Evolutionary conservation across 2,329 filamentous ascomycete genomes (phyloP).

Genomic region (Diplodia mutila): DNA sequence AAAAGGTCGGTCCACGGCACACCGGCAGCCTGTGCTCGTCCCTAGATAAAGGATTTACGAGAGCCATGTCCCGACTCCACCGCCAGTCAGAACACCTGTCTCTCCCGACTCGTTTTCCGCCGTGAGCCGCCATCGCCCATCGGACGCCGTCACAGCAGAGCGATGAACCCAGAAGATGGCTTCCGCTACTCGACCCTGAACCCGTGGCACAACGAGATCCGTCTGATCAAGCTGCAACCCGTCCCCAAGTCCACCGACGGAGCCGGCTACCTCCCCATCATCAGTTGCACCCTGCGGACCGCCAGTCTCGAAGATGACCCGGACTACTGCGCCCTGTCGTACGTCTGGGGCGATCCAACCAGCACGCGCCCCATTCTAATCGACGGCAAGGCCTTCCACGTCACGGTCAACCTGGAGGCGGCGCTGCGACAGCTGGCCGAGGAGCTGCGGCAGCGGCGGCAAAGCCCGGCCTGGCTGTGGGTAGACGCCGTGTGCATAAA

Average conservation of each 20-base stretch:
- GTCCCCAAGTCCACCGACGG: conserved; percentile 16
- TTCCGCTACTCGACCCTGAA: conserved; percentile 7
- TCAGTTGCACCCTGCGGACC: conserved; percentile 25
- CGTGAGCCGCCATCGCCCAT: not conserved
- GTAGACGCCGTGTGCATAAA: conserved; percentile 30
- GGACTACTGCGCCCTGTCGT: conserved; percentile 28
- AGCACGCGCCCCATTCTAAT: conserved; percentile 24
- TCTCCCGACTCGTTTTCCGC: not conserved
- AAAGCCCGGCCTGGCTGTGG: conserved; percentile 24
- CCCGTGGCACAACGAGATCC: conserved; percentile 22
- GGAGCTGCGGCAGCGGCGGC: conserved; percentile 12
- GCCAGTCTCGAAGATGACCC: conserved; percentile 22
- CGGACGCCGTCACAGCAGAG: not conserved
- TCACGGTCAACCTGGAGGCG: conserved; percentile 27
- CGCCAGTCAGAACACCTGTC: not conserved
- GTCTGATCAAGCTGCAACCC: conserved; percentile 25
- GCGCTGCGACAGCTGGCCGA: conserved; percentile 22
- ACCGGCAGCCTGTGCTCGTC: not conserved
- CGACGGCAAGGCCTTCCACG: conserved; percentile 19
- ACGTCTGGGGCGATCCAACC: conserved; percentile 28
- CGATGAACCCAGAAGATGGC: not conserved
- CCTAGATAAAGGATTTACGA: not conserved
- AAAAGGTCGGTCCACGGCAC: not conserved
- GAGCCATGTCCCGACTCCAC: not conserved
- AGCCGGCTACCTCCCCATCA: conserved; percentile 12